phyloP scores from a whole-genome alignment of 2,329 filamentous ascomycete species.

The Sporothrix curviconia region DNA sequence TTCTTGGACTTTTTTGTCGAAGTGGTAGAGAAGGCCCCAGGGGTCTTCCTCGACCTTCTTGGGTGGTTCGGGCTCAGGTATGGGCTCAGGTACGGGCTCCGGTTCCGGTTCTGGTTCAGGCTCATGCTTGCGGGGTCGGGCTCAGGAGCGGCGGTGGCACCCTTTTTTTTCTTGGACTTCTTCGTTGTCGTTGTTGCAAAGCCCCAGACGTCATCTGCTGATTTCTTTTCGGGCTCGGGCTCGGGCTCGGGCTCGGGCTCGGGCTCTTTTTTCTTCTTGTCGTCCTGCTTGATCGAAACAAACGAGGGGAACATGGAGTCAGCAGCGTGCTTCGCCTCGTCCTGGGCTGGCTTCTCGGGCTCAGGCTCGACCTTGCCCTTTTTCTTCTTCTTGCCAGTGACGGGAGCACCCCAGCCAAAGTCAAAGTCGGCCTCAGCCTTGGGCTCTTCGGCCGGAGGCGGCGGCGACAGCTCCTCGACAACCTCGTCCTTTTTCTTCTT shows the following conservation, averaged over 20 bases:
- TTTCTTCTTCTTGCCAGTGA: conserved; percentile 24
- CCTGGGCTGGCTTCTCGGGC: conserved; percentile 6
- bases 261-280: conserved; percentile 16
- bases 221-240: conserved; percentile 11
- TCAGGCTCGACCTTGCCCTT: conserved; percentile 7
- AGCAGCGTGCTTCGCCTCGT: conserved; percentile 15
- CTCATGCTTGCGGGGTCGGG: neutral
- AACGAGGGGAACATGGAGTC: conserved; percentile 24
- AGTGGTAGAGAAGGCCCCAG: conserved; percentile 13
- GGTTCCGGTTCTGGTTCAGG: conserved; percentile 9
- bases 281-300: conserved; percentile 33
- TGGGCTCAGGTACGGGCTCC: neutral
- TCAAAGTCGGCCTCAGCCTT: conserved; percentile 25
- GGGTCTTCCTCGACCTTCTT: conserved; percentile 14
- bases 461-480: neutral
- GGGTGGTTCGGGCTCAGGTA: conserved; percentile 2
- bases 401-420: conserved; percentile 25
- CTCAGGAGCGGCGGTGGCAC: conserved; percentile 6
- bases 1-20: too few relatives aligned
- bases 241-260: conserved; percentile 8
- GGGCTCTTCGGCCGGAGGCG: conserved; percentile 13
- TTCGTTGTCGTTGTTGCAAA: conserved; percentile 14
- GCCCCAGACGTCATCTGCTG: conserved; percentile 21
- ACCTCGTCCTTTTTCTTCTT: conserved; percentile 23
- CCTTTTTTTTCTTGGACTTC: conserved; percentile 26